Percentiles rank a stretch among this genome's conserved stretches.
phyloP scores from a whole-genome alignment of 2,329 filamentous ascomycete species.

The Cordyceps sp. region DNA sequence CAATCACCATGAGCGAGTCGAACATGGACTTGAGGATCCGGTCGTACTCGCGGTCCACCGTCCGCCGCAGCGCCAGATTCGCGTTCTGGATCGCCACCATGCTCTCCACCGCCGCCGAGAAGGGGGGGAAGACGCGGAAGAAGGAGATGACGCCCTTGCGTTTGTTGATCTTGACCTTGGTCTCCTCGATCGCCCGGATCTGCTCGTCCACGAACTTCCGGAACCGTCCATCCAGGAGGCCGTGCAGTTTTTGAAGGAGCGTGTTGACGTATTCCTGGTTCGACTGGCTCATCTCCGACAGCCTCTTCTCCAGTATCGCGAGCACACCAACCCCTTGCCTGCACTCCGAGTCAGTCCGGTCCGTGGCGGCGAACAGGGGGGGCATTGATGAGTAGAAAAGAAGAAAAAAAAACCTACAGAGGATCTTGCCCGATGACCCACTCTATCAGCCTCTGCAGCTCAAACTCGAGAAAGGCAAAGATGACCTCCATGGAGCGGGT shows the following conservation, averaged over 20 bases:
- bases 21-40: constrained; percentile 92
- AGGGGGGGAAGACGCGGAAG: constrained; percentile 82
- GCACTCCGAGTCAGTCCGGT: constrained; percentile 5
- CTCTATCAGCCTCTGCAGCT: constrained; percentile 65
- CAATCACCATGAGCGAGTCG: constrained; percentile 89
- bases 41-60: constrained; percentile 74
- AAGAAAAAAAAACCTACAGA: constrained; percentile 40
- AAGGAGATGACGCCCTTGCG: constrained; percentile 92
- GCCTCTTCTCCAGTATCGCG: constrained; percentile 62
- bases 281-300: constrained; percentile 66
- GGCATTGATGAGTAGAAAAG: background rate
- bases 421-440: constrained; percentile 72
- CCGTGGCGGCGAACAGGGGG: background rate
- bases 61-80: constrained; percentile 49
- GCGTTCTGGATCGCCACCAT: constrained; percentile 49
- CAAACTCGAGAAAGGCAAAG: constrained; percentile 65
- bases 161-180: constrained; percentile 98
- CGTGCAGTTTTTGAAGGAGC: constrained; percentile 63
- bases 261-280: constrained; percentile 85
- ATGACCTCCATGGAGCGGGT: constrained; percentile 80
- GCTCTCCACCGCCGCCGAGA: constrained; percentile 68
- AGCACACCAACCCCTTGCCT: constrained; percentile 84
- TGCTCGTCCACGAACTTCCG: constrained; percentile 87
- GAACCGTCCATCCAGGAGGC: constrained; percentile 59
- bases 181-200: constrained; percentile 89